These are phyloP conservation scores for Syzygium syzygioides DNA, from an alignment of 441 rosid genomes.

Conservation along the genomic window DNA sequence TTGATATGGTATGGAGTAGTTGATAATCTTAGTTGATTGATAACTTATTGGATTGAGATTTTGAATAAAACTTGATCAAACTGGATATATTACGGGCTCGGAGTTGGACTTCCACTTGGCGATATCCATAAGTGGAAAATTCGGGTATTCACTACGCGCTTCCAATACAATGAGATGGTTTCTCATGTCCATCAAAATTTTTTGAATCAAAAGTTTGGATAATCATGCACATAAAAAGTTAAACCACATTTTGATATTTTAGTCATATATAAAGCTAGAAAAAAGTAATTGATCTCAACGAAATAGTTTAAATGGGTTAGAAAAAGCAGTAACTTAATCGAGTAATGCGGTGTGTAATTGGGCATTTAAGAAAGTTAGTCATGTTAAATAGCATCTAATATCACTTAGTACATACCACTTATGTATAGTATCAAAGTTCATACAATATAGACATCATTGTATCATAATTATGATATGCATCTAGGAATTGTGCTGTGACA, in stretches of 20 bases:
- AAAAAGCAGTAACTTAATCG: background rate
- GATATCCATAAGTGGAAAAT: background rate
- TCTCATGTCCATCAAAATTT: background rate
- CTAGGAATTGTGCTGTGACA: background rate
- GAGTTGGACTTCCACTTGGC: background rate
- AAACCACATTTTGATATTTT: background rate
- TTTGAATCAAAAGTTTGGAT: background rate
- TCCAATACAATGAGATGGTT: background rate
- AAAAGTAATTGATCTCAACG: background rate
- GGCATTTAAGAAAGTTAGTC: background rate
- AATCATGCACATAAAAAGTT: background rate
- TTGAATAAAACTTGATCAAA: background rate
- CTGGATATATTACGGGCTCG: rapidly evolving
- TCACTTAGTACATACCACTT: background rate
- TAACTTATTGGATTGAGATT: background rate
- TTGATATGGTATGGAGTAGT: background rate
- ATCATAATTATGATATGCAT: background rate
- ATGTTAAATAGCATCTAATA: background rate
- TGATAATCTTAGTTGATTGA: background rate
- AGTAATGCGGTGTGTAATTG: background rate
- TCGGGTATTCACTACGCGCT: background rate
- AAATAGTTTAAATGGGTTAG: background rate
- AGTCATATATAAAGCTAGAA: background rate
- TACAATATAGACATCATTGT: background rate
- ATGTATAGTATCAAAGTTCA: background rate